Base-by-base conservation (phyloP, 768 basidiomycete genomes). In the Cantharellus cinnabarinus region DNA sequence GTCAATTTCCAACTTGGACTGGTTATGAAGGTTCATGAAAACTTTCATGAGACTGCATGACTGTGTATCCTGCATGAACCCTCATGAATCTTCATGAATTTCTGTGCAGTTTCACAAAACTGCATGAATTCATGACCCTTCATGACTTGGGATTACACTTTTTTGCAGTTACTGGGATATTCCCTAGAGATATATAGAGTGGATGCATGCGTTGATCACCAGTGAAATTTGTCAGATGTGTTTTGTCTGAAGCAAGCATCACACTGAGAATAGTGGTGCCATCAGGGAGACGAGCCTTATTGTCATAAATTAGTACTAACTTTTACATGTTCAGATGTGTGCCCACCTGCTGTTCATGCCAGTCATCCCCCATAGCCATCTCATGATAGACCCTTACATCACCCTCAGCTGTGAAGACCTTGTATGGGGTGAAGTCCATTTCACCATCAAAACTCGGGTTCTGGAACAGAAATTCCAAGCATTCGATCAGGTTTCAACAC, bases 151-250 rank as follows among this genome's bases (percentile, higher is more conserved):
- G 20, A 29, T 29, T 29, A 29, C 20, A 29, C 20, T 29, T 29
- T 29, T 29, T 29, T 29, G 20, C 20, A 29, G 20, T 29, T 29
- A 74, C 66, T 0, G 68, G 39, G 4, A 60, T 60, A 56, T 59
- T 60, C 29, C 59, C 59, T 4, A 60, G 2, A 3, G 59, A 58
- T 38, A 60, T 59, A 34, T 60, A 60, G 38, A 60, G 40, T 3
- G 59, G 56, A 34, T 60, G 44, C 59, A 51, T 51, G 4, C 15
- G 39, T 20, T 41, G 14, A 7, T 60, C 39, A 2, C 60, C 60
- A 15, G 59, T 37, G 20, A 61, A 55, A 3, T 54, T 41, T 5
- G 61, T 62, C 3, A 60, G 59, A 5, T 53, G 60, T 10, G 61
- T 60, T 44, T 62, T 52, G 42, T 62, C 61, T 0, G 60, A 61